Conservation (phyloP, 2,329 filamentous ascomycete genomes). For the Colletotrichum tropicicola region DNA sequence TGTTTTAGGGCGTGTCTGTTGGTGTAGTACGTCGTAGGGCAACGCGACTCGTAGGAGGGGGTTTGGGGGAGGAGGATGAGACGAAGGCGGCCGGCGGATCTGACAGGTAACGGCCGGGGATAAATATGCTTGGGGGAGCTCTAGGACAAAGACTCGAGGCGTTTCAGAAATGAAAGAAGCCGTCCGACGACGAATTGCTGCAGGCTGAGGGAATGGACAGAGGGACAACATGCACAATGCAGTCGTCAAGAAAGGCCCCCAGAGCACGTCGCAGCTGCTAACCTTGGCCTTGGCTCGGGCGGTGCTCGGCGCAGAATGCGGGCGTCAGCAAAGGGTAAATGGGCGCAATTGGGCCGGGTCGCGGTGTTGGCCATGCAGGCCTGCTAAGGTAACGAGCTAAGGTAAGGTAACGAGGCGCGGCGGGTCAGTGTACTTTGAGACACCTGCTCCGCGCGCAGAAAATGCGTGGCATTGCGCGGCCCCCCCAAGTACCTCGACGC, state of each 20-base stretch:
- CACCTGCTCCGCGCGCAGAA: background rate
- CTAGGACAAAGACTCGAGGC: background rate
- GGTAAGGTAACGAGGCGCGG: background rate
- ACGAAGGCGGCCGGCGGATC: background rate
- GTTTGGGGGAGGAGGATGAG: background rate
- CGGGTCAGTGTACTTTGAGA: background rate
- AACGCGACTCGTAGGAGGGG: constrained; percentile 7
- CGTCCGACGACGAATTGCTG: background rate
- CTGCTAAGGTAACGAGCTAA: background rate
- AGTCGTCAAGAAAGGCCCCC: constrained; percentile 1
- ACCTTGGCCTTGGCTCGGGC: constrained; percentile 19
- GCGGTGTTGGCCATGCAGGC: background rate
- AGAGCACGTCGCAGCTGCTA: constrained; percentile 1
- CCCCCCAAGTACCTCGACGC: constrained; percentile 21
- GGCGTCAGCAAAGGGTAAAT: constrained; percentile 12
- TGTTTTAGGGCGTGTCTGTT: background rate
- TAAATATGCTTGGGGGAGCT: constrained; percentile 1
- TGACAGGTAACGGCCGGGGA: background rate
- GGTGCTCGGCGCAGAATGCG: constrained; percentile 23
- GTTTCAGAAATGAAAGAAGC: constrained; percentile 14
- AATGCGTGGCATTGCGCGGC: background rate
- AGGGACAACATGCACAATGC: constrained; percentile 7
- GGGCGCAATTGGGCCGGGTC: background rate
- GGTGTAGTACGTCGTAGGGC: background rate
- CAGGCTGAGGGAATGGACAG: background rate